These are phyloP conservation scores for Leccinellum luteum DNA, from an alignment of 768 basidiomycete genomes.

Conservation along the genomic window DNA sequence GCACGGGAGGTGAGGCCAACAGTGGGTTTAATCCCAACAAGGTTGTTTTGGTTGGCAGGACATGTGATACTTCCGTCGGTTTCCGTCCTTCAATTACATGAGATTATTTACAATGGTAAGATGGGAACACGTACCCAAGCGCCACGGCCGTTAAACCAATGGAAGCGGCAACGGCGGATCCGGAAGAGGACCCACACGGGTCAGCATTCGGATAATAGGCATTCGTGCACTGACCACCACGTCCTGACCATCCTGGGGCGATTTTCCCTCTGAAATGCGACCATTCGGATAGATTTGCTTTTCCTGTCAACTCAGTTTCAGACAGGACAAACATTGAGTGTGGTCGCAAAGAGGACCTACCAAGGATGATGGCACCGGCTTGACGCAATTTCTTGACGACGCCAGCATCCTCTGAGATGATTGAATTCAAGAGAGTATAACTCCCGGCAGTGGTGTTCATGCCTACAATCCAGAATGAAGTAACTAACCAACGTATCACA, in stretches of 20 bases:
- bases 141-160: constrained; percentile 51
- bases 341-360: constrained; percentile 2
- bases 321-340: background rate
- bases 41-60: constrained; percentile 50
- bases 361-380: constrained; percentile 36
- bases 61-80: constrained; percentile 56
- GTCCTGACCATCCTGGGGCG: constrained; percentile 56
- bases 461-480: constrained; percentile 18
- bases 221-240: constrained; percentile 48
- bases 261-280: constrained; percentile 46
- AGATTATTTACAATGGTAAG: background rate
- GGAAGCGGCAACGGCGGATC: constrained; percentile 53
- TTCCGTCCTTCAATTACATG: constrained; percentile 32
- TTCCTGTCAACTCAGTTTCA: constrained; percentile 33
- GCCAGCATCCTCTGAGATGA: constrained; percentile 35
- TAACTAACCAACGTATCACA: too few relatives aligned
- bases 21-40: constrained; percentile 60
- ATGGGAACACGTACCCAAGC: constrained; percentile 31
- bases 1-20: constrained; percentile 58
- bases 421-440: constrained; percentile 34
- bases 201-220: constrained; percentile 51
- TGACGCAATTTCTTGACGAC: constrained; percentile 31
- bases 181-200: constrained; percentile 58
- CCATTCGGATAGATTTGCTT: constrained; percentile 55
- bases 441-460: constrained; percentile 44